Conservation (phyloP, 179 eudicot species). For the Gypsophila paniculata region DNA sequence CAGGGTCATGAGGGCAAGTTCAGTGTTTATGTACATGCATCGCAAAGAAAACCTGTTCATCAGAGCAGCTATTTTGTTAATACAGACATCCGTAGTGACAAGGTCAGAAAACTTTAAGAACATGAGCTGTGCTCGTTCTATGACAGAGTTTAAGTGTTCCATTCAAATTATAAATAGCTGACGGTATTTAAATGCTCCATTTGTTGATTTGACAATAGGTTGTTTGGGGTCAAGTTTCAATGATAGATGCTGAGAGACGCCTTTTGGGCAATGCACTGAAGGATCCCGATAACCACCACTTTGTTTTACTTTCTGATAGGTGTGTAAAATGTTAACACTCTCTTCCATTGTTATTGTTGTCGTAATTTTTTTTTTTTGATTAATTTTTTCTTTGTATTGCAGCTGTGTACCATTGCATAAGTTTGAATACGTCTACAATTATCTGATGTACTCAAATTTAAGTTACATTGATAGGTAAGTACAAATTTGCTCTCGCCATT, state of each 20-base stretch:
- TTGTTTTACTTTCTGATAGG: slow-evolving; percentile 96
- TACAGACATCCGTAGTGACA: slow-evolving; percentile 80
- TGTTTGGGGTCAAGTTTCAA: slow-evolving; percentile 87
- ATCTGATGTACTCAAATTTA: slow-evolving; percentile 74
- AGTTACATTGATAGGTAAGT: slow-evolving; percentile 84
- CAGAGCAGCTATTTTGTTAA: slow-evolving; percentile 61
- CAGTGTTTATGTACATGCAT: slow-evolving; percentile 85
- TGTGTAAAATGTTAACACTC: slow-evolving; percentile 18
- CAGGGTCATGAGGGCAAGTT: slow-evolving; percentile 96
- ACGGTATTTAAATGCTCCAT: slow-evolving; percentile 11
- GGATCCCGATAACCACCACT: slow-evolving; percentile 83
- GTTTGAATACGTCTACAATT: slow-evolving; percentile 76
- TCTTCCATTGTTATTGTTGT: background rate
- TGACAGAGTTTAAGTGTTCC: background rate
- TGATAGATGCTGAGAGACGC: slow-evolving; percentile 94
- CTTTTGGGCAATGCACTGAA: slow-evolving; percentile 79
- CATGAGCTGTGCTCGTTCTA: background rate
- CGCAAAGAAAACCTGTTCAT: slow-evolving; percentile 62
- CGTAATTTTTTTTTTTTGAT: background rate
- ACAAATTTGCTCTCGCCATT: background rate
- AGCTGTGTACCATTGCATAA: slow-evolving; percentile 89
- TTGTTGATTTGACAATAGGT: slow-evolving; percentile 48
- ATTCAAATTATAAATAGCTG: slow-evolving; percentile 7
- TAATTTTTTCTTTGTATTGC: slow-evolving; percentile 32
- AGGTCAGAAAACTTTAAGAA: slow-evolving; percentile 38